Base-by-base conservation (phyloP, 2,329 filamentous ascomycete species). In the Chaetomium olivaceum region DNA sequence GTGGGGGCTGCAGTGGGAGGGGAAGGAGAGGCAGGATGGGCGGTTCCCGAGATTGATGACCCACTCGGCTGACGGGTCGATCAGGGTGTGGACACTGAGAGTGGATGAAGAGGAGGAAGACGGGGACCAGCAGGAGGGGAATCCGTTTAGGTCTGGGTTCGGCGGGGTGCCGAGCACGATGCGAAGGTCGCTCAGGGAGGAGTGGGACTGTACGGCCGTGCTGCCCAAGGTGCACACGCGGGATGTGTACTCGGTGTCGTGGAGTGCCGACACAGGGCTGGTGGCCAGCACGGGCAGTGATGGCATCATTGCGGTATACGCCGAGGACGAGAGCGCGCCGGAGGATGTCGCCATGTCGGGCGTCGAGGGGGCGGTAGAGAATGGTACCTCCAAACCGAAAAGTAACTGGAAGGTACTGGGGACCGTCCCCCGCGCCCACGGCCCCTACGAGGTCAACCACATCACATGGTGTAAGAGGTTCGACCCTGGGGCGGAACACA, bases 381-480 rank as follows among this genome's bases (percentile, higher is more conserved):
- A 60, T 64, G 52, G 55, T 58, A 27, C 31, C 2, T 31, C 48
- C 3, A 43, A 21, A 16, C 27, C 39, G 36, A 55, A 60, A 51
- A 57, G 84, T 1, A 83, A 85, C 66, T 98, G 95, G 95, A 81
- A 83, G 7, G 78, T 94, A 3, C 74, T 96, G 19, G 86, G 87
- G 0, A 85, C 85, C n/a, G 75, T 91, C 1, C 83, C 89, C 57
- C 89, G 89, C 39, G 91, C 89, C 2, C 95, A 99, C 76, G 93
- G 92, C 0, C 91, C 96, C 2, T 97, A 94, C 74, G 95, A 99
- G 78, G 85, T 98, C 69, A 99, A 99, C 74, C 93, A 97, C 77
- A 85, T 95, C 58, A 88, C 87, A 1, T 99, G 95, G 95, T 93
- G 92, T 70, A 86, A 84, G 71, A 84, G 93, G 64, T 90, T 87